Evolutionary conservation across 306 rosid genomes (phyloP).

Genomic region (Albizia julibrissin): DNA sequence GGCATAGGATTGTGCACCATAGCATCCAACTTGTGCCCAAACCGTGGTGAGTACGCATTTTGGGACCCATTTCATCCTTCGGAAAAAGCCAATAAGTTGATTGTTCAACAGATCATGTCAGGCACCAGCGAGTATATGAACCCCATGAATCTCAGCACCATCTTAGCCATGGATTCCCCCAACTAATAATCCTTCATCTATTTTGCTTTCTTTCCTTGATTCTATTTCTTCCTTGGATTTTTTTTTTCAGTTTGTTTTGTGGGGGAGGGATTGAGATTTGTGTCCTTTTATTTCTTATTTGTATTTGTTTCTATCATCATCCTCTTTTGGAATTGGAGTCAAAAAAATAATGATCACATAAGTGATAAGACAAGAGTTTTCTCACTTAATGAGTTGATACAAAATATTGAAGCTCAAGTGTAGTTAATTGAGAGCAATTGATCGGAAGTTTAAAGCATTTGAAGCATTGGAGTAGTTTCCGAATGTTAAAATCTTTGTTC

Average conservation of each 20-base stretch:
- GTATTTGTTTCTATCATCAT: background rate
- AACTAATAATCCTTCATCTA: background rate
- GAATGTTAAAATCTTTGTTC: too few relatives aligned
- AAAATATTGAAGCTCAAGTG: too few relatives aligned
- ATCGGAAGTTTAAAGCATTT: too few relatives aligned
- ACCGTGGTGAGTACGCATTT: background rate
- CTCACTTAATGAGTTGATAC: too few relatives aligned
- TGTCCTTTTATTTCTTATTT: background rate
- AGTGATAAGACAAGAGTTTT: too few relatives aligned
- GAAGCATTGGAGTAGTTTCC: too few relatives aligned
- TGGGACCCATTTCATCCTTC: slow-evolving; percentile 2
- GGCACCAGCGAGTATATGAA: slow-evolving; percentile 1
- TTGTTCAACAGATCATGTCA: background rate
- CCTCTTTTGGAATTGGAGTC: background rate
- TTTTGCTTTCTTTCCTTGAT: background rate
- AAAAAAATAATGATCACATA: too few relatives aligned
- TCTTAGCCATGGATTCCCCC: background rate
- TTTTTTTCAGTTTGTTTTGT: background rate
- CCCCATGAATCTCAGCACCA: background rate
- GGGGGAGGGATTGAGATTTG: background rate
- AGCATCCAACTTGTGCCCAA: background rate
- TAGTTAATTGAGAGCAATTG: too few relatives aligned
- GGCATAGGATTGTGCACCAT: background rate
- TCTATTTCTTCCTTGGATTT: background rate
- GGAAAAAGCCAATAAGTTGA: background rate